These are phyloP conservation scores for Aspergillus fumigatus DNA, from an alignment of 2,329 filamentous ascomycete genomes.

Conservation along the genomic window DNA sequence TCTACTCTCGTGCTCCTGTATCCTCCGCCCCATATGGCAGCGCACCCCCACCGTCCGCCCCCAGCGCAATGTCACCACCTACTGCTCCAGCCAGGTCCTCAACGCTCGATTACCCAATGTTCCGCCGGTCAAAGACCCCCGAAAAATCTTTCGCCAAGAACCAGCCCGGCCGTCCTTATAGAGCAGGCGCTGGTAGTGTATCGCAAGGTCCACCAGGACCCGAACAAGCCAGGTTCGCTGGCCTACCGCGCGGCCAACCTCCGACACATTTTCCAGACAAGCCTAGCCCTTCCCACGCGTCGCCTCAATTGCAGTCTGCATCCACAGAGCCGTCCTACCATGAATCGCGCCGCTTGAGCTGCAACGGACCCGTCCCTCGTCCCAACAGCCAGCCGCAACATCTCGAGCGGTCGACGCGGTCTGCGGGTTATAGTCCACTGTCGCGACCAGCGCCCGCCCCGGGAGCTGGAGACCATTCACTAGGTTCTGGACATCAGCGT, in stretches of 20 bases:
- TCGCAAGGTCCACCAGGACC: slow-evolving; percentile 15
- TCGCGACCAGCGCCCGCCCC: slow-evolving; percentile 23
- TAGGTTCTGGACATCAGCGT: slow-evolving; percentile 21
- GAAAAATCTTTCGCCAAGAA: slow-evolving; percentile 58
- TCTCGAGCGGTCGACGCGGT: slow-evolving; percentile 29
- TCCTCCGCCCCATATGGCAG: slow-evolving; percentile 30
- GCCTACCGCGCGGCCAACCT: slow-evolving; percentile 24
- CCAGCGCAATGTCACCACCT: slow-evolving; percentile 41
- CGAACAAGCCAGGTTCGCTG: slow-evolving; percentile 32
- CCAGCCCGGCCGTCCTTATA: slow-evolving; percentile 30
- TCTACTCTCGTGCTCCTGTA: slow-evolving; percentile 45
- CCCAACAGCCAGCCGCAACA: slow-evolving; percentile 40
- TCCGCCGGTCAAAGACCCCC: slow-evolving; percentile 67
- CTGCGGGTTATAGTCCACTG: slow-evolving; percentile 34
- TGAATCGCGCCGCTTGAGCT: slow-evolving; percentile 39
- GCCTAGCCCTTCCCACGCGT: slow-evolving; percentile 29
- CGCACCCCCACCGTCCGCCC: slow-evolving; percentile 29
- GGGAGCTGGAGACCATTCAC: slow-evolving; percentile 16
- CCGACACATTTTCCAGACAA: slow-evolving; percentile 35
- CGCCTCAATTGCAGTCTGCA: slow-evolving; percentile 30
- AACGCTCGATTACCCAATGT: slow-evolving; percentile 57
- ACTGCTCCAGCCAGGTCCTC: slow-evolving; percentile 39
- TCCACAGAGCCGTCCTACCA: slow-evolving; percentile 31
- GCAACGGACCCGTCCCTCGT: slow-evolving; percentile 40
- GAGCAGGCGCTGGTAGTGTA: slow-evolving; percentile 34